phyloP scores from a whole-genome alignment of 2,329 filamentous ascomycete genomes.

The Westerdykella sp. region DNA sequence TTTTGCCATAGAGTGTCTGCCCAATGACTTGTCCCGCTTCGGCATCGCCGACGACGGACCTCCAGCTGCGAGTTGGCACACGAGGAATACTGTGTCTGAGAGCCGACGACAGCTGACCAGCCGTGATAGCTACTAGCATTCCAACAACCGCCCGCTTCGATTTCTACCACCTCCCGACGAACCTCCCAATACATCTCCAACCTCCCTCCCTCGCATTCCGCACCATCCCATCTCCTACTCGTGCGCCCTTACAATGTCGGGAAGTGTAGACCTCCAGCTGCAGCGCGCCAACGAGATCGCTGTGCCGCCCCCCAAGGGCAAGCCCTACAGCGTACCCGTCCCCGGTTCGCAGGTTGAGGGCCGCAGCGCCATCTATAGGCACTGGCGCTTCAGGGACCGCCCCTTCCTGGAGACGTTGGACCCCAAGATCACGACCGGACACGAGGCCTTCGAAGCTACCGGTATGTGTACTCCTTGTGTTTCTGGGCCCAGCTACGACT shows the following conservation, averaged over 20 bases:
- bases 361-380: conserved; percentile 71
- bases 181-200: background rate
- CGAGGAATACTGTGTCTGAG: too few relatives aligned
- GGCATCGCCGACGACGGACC: too few relatives aligned
- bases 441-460: conserved; percentile 72
- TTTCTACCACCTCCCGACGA: too few relatives aligned
- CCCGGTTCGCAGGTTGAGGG: conserved; percentile 68
- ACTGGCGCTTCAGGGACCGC: conserved; percentile 70
- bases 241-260: conserved; percentile 22
- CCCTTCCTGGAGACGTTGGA: conserved; percentile 49
- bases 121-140: too few relatives aligned
- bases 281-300: conserved; percentile 46
- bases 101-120: too few relatives aligned
- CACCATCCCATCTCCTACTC: background rate
- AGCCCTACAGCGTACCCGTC: conserved; percentile 71
- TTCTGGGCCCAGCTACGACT: background rate
- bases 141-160: too few relatives aligned
- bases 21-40: too few relatives aligned
- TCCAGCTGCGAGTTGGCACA: too few relatives aligned
- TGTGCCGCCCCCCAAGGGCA: conserved; percentile 62
- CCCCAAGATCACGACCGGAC: conserved; percentile 61
- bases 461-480: conserved; percentile 29
- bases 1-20: too few relatives aligned
- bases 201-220: background rate
- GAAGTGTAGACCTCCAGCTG: conserved; percentile 21